Evolutionary conservation across 257 asterid genomes (phyloP).

Genomic region (Leptodermis oblonga): DNA sequence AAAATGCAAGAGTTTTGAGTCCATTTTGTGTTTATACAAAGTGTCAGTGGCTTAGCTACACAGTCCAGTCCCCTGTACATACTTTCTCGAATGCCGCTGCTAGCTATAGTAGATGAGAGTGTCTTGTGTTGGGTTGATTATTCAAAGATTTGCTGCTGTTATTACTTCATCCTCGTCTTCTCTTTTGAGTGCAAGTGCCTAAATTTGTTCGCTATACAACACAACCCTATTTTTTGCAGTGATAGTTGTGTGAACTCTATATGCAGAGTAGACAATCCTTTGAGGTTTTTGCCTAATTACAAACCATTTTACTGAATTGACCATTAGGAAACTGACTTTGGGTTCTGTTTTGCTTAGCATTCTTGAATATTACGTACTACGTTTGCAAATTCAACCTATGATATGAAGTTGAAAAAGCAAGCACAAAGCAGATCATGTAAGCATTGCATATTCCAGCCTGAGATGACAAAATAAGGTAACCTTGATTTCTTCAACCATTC

Average conservation of each 20-base stretch:
- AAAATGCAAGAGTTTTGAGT: slow-evolving; percentile 1
- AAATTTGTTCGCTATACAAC: neutral
- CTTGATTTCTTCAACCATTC: neutral
- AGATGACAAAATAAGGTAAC: neutral
- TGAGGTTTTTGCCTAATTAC: too few species aligned
- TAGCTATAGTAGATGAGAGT: slow-evolving; percentile 2
- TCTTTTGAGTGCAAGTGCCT: neutral
- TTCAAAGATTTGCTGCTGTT: neutral
- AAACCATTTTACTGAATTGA: too few species aligned
- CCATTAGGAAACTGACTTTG: too few species aligned
- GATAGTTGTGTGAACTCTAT: too few species aligned
- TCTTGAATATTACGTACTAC: too few species aligned
- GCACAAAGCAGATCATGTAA: neutral
- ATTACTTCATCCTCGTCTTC: neutral
- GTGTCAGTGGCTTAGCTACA: slow-evolving; percentile 1
- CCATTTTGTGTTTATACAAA: neutral
- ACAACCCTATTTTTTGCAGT: neutral
- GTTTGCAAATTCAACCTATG: too few species aligned
- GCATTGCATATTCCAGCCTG: neutral
- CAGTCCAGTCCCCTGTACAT: slow-evolving; percentile 11
- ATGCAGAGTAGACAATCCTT: too few species aligned
- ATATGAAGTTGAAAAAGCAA: too few species aligned
- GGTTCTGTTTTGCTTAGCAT: too few species aligned
- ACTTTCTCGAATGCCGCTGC: neutral
- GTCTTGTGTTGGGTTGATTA: neutral